Evolutionary conservation across 768 basidiomycete genomes (phyloP).

Genomic region (Tephrocybe sp.): DNA sequence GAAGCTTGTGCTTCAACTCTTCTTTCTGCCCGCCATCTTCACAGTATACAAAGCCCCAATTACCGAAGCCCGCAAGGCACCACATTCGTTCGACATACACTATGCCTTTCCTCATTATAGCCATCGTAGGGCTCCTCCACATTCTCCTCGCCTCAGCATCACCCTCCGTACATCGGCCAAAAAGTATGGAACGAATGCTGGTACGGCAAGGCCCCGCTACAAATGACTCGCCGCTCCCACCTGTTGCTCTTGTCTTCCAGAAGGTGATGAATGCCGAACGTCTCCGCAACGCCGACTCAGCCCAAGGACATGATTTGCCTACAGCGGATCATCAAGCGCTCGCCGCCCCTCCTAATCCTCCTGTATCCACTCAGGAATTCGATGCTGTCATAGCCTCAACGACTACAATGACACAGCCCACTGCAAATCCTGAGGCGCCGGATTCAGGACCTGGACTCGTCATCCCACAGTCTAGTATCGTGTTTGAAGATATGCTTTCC

Average conservation of each 20-base stretch:
- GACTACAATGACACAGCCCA: neutral
- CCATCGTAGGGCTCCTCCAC: neutral
- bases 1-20: neutral
- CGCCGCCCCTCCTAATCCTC: neutral
- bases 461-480: neutral
- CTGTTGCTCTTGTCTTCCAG: conserved; percentile 17
- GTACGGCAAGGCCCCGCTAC: neutral
- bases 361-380: neutral
- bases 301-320: neutral
- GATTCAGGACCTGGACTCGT: neutral
- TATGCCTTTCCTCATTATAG: neutral
- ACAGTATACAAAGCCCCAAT: too few species aligned
- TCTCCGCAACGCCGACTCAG: neutral
- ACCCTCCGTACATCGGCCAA: neutral
- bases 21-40: neutral
- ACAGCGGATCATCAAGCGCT: neutral
- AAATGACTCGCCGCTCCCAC: conserved; percentile 6
- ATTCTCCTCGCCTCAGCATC: neutral
- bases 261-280: conserved; percentile 7
- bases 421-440: neutral
- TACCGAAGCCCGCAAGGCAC: conserved; percentile 14
- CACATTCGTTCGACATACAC: conserved; percentile 13
- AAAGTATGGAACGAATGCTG: conserved; percentile 1
- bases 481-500: too few species aligned
- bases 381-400: conserved; percentile 2